Conservation (phyloP, 2,329 filamentous ascomycete species). For the Fusarium fracticaudum region DNA sequence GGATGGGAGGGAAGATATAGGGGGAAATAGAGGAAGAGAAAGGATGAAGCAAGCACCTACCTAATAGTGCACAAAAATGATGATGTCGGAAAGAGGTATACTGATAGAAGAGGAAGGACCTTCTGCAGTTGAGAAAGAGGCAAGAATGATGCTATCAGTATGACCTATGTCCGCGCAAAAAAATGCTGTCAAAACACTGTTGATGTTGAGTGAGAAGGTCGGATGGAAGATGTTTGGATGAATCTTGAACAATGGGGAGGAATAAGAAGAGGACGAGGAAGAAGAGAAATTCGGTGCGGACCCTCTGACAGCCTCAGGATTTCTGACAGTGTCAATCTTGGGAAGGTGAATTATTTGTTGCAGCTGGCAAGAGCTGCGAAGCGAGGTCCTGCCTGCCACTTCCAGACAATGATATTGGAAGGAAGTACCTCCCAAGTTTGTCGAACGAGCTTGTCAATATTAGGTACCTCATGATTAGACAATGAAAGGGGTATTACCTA, state of each 20-base stretch:
- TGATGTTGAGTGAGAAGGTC: constrained; percentile 4
- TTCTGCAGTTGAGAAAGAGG: constrained; percentile 11
- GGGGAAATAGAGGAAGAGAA: constrained; percentile 6
- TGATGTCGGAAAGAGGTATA: constrained; percentile 31
- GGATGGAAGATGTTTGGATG: constrained; percentile 8
- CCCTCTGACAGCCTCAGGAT: neutral
- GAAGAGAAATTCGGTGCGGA: neutral
- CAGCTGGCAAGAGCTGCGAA: constrained; percentile 12
- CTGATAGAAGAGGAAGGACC: constrained; percentile 20
- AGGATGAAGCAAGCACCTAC: constrained; percentile 30
- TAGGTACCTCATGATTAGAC: neutral
- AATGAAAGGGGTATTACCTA: neutral
- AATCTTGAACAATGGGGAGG: constrained; percentile 3
- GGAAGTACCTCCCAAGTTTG: neutral
- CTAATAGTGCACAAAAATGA: constrained; percentile 30
- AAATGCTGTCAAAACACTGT: constrained; percentile 1
- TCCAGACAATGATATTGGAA: neutral
- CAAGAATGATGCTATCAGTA: constrained; percentile 36
- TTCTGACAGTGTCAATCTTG: neutral
- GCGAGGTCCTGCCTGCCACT: neutral
- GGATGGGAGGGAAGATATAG: constrained; percentile 17
- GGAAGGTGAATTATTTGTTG: neutral
- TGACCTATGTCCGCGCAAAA: constrained; percentile 9
- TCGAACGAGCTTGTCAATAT: neutral
- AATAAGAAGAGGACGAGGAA: neutral